A percentile compares a stretch with the other conserved stretches of the same genome.
phyloP scores from a whole-genome alignment of 192 early-diverging fungal species.

The Funneliformis mosseae region DNA sequence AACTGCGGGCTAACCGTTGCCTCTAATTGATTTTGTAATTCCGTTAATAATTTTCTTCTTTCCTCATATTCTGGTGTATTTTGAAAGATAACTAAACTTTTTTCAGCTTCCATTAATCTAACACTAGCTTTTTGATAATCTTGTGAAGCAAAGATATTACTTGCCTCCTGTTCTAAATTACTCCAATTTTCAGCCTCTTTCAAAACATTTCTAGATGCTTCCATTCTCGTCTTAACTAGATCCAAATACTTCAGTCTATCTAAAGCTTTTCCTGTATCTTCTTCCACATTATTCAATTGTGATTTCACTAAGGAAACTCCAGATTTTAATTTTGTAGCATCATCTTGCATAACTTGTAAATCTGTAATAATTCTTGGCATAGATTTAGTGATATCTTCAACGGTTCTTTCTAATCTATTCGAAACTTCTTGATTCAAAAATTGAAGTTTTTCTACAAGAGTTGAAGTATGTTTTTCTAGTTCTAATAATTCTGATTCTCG shows the following conservation, averaged over 20 bases:
- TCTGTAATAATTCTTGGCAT: slow-evolving; percentile 68
- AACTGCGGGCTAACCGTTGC: slow-evolving; percentile 52
- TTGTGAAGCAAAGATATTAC: slow-evolving; percentile 57
- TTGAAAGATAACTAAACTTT: slow-evolving; percentile 59
- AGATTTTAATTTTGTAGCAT: slow-evolving; percentile 49
- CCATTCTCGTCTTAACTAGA: slow-evolving; percentile 69
- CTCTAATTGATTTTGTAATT: slow-evolving; percentile 65
- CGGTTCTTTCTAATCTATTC: slow-evolving; percentile 49
- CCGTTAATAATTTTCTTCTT: slow-evolving; percentile 52
- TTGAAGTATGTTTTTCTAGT: slow-evolving; percentile 33
- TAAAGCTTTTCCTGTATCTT: slow-evolving; percentile 48
- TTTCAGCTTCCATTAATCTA: slow-evolving; percentile 66
- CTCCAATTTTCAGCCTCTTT: slow-evolving; percentile 82
- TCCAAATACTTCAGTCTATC: slow-evolving; percentile 65
- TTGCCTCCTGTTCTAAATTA: slow-evolving; percentile 69
- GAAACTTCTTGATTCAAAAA: slow-evolving; percentile 60
- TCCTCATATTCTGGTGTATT: slow-evolving; percentile 73
- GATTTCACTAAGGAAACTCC: slow-evolving; percentile 48
- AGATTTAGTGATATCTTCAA: slow-evolving; percentile 57
- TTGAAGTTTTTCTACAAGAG: slow-evolving; percentile 54
- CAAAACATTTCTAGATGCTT: slow-evolving; percentile 57
- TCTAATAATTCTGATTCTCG: background rate
- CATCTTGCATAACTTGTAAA: slow-evolving; percentile 58
- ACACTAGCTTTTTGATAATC: slow-evolving; percentile 65
- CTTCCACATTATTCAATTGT: slow-evolving; percentile 53